Conservation (phyloP, 2,329 filamentous ascomycete species). For the Alternaria longipes region DNA sequence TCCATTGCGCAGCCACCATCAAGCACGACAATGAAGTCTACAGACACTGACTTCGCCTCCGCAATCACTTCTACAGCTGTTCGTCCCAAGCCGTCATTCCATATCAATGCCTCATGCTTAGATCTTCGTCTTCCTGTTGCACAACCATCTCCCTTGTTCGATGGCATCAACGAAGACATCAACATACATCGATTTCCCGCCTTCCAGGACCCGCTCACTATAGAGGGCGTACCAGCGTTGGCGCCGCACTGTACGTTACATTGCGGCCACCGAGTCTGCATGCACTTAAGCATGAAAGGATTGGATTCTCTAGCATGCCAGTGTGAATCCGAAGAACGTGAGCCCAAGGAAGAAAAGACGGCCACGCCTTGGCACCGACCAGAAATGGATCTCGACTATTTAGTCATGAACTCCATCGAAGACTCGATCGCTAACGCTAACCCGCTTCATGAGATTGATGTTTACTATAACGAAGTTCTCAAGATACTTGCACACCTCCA, state of each 20-base stretch:
- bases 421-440: background rate
- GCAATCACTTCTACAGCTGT: background rate
- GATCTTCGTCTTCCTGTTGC: background rate
- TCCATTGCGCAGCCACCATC: background rate
- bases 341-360: background rate
- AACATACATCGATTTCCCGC: constrained; percentile 12
- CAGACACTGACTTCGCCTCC: constrained; percentile 1
- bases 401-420: background rate
- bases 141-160: constrained; percentile 13
- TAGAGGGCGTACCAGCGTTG: background rate
- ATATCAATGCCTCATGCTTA: background rate
- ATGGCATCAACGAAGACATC: constrained; percentile 9
- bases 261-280: background rate
- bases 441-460: background rate
- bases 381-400: background rate
- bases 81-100: background rate
- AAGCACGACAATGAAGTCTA: constrained; percentile 1
- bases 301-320: background rate
- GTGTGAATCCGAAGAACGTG: background rate
- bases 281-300: background rate
- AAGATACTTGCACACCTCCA: background rate
- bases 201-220: background rate
- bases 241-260: background rate
- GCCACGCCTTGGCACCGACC: background rate
- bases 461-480: background rate